A percentile compares a stretch with the other conserved stretches of the same genome.
These are phyloP conservation scores for Glarea lozoyensis DNA, from an alignment of 495 filamentous ascomycete species.

Conservation along the genomic window DNA sequence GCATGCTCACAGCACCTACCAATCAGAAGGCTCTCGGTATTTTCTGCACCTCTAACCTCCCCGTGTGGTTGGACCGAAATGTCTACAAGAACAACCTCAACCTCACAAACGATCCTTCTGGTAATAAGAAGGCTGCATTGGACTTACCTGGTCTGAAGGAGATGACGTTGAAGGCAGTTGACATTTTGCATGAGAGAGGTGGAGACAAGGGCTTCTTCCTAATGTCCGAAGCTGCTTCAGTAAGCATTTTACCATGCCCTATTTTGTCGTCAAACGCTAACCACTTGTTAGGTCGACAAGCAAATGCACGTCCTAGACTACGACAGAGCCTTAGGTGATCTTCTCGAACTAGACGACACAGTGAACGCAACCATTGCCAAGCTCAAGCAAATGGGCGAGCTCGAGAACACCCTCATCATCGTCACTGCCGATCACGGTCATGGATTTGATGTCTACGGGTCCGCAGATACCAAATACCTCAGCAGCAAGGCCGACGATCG, in stretches of 20 bases:
- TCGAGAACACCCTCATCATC: conserved; percentile 59
- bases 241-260: no score
- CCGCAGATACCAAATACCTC: conserved; percentile 51
- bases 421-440: conserved; percentile 74
- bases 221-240: conserved; percentile 66
- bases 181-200: conserved; percentile 54
- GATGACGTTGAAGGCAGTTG: conserved; percentile 74
- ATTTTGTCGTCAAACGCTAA: no score
- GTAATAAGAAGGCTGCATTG: conserved; percentile 43
- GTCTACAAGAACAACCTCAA: conserved; percentile 56
- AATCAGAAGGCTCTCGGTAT: conserved; percentile 54
- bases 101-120: conserved; percentile 53
- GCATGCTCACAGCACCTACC: conserved; percentile 40
- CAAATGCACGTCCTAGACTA: conserved; percentile 65
- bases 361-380: conserved; percentile 56
- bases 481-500: conserved; percentile 48
- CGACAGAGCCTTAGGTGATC: conserved; percentile 63
- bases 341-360: conserved; percentile 70
- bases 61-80: conserved; percentile 66
- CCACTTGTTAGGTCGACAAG: no score
- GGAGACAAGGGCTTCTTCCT: conserved; percentile 64
- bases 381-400: conserved; percentile 42
- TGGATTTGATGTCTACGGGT: conserved; percentile 58
- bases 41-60: conserved; percentile 56
- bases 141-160: conserved; percentile 68